Evolutionary conservation across 1,284 basidiomycete genomes (phyloP), one percentile per base, ranked within the genome.

Genomic region (Tilletia horrida): DNA sequence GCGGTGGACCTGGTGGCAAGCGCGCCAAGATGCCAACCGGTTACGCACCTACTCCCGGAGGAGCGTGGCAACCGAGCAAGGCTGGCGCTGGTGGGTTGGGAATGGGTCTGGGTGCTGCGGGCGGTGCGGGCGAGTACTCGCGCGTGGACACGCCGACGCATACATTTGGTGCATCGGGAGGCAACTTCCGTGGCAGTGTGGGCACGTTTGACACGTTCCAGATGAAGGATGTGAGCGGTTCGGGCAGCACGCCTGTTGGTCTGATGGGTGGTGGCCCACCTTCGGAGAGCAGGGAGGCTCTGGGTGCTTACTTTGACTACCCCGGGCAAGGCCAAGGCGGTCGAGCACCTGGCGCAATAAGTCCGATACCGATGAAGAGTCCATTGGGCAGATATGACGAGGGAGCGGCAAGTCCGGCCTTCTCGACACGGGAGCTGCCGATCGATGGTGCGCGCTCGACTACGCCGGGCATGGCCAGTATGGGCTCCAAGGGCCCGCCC

Each of bases 161-260:
- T 6, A 73, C 71, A 7, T 50, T 69, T 14, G 42, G 47, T 52
- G 40, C n/a, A 43, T 59, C 21, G 31, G 44, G 40, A 62, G 66
- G 31, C 11, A 40, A 55, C 67, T 70, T 59, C 61, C 69, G 73
- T n/a, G 73, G 70, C 23, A 74, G 71, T 45, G 70, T 71, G 31
- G 72, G 59, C 27, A 79, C 76, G 1, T 79, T 75, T 63, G 77
- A 79, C 67, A 71, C 67, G 62, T 79, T 75, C 70, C 71, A 72
- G 64, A 76, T 78, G 77, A 64, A 75, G 48, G 75, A 78, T 62
- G 69, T 76, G 62, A 47, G 67, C 27, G 64, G 57, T 7, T 25
- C 27, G 16, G 29, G 55, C 6, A 31, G 27, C 27, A 31, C 55
- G 31, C 61, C 55, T 16, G 27, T n/a, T 27, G 50, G 50, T 3